phyloP scores from a whole-genome alignment of 352 stramenopile species.

The Pythium graminicola region DNA sequence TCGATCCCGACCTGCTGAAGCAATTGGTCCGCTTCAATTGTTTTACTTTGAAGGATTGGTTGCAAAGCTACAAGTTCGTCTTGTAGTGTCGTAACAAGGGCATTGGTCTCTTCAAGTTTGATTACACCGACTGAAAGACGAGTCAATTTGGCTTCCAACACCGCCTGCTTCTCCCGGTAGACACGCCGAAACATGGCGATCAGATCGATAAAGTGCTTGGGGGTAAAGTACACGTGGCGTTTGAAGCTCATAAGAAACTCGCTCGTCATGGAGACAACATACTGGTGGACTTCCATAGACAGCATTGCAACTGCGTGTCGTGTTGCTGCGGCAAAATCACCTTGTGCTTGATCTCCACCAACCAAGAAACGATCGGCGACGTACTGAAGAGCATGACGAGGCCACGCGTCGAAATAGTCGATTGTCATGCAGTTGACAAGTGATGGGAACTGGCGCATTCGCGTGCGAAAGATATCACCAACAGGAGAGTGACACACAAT shows the following conservation, averaged over 20 bases:
- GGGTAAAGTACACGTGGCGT: conserved; percentile 57
- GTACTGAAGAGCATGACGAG: conserved; percentile 88
- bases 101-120: conserved; percentile 70
- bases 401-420: conserved; percentile 96
- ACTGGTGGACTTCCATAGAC: conserved; percentile 64
- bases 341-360: conserved; percentile 82
- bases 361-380: conserved; percentile 90
- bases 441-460: conserved; percentile 92
- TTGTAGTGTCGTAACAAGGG: conserved; percentile 49
- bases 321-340: conserved; percentile 89
- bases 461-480: conserved; percentile 84
- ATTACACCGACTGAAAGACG: conserved; percentile 55
- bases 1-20: conserved; percentile 92
- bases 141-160: conserved; percentile 40
- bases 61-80: conserved; percentile 88
- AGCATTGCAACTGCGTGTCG: conserved; percentile 92
- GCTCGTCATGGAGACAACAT: conserved; percentile 14
- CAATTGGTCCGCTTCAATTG: conserved; percentile 91
- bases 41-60: conserved; percentile 86
- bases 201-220: conserved; percentile 87
- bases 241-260: conserved; percentile 33
- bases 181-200: conserved; percentile 83
- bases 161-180: conserved; percentile 43
- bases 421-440: conserved; percentile 94
- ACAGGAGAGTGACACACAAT: conserved; percentile 91